phyloP scores from a whole-genome alignment of 2,329 filamentous ascomycete species.

The Cytospora chrysosperma region DNA sequence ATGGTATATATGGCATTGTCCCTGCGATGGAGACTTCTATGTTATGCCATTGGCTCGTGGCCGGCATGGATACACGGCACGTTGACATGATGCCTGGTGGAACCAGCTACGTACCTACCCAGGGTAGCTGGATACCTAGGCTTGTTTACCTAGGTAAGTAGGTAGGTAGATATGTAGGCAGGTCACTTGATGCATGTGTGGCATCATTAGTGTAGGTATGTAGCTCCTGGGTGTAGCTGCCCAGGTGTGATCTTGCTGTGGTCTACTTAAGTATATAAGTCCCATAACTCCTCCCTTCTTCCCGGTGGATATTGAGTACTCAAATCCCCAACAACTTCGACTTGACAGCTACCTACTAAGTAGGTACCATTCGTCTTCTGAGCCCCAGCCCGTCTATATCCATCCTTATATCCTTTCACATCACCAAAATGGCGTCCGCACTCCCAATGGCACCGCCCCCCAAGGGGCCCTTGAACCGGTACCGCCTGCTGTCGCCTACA shows the following conservation, averaged over 20 bases:
- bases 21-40: background rate
- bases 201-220: background rate
- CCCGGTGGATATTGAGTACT: background rate
- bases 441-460: constrained; percentile 46
- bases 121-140: too few relatives aligned
- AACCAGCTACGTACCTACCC: background rate
- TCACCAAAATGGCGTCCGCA: constrained; percentile 30
- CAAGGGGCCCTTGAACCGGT: constrained; percentile 61
- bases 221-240: background rate
- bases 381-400: background rate
- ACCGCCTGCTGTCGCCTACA: constrained; percentile 64
- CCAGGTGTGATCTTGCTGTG: too few relatives aligned
- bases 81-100: background rate
- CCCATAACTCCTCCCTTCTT: background rate
- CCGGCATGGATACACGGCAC: background rate
- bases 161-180: background rate
- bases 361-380: too few relatives aligned
- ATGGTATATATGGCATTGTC: background rate
- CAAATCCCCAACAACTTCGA: background rate
- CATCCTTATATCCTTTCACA: background rate
- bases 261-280: background rate
- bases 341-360: background rate
- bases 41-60: background rate
- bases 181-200: too few relatives aligned
- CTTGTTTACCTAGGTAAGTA: background rate